Conservation (phyloP, 164 flowering plant species). For the Tetrastigma voinierianum region DNA sequence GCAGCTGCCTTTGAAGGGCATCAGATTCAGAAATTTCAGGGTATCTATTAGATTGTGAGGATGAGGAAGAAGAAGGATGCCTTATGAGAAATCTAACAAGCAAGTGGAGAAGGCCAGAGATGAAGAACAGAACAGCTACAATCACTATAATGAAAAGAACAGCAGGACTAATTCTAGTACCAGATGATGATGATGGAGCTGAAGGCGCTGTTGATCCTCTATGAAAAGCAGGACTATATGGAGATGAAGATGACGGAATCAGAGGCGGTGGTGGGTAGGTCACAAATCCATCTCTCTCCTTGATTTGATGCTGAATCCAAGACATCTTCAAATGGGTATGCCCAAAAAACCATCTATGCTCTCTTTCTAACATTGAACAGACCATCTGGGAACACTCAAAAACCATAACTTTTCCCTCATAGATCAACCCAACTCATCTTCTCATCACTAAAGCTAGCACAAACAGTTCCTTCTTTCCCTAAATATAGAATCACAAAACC, state of each 20-base stretch:
- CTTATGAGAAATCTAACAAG: conserved; percentile 63
- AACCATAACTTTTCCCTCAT: conserved; percentile 5
- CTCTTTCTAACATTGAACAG: conserved; percentile 25
- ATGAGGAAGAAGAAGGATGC: conserved; percentile 43
- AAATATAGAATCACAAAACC: no score
- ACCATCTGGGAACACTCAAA: conserved; percentile 19
- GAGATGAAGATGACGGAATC: conserved; percentile 21
- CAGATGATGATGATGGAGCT: conserved; percentile 32
- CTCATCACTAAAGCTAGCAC: neutral
- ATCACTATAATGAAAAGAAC: conserved; percentile 64
- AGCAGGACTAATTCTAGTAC: conserved; percentile 55
- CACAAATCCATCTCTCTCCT: conserved; percentile 30
- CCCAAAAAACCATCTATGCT: conserved; percentile 27
- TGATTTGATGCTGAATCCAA: conserved; percentile 34
- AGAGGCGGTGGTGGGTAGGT: conserved; percentile 42
- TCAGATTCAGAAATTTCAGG: conserved; percentile 48
- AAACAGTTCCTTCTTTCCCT: neutral
- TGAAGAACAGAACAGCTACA: conserved; percentile 61
- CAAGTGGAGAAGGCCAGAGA: conserved; percentile 64
- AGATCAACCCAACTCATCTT: conserved; percentile 12
- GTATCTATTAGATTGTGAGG: conserved; percentile 38
- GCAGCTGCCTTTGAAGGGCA: conserved; percentile 66
- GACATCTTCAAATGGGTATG: conserved; percentile 42
- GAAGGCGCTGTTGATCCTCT: conserved; percentile 9
- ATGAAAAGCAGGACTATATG: conserved; percentile 14